Conservation (phyloP, 2,329 filamentous ascomycete species). For the Monilinia vaccinii-corymbosi region DNA sequence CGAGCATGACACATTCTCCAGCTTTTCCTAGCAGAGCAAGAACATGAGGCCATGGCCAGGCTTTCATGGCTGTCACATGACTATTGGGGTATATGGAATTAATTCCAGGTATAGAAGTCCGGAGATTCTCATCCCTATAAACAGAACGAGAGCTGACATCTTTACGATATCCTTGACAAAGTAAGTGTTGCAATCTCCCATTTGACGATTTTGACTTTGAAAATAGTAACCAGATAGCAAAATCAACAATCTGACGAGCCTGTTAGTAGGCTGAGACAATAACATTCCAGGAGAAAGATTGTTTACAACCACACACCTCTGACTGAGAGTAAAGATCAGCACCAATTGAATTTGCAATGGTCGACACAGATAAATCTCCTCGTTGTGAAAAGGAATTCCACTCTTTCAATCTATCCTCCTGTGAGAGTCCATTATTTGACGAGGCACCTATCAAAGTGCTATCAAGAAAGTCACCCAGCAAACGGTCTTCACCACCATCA, state of each 20-base stretch:
- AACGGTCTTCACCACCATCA: neutral
- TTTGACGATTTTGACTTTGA: constrained; percentile 39
- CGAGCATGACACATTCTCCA: constrained; percentile 69
- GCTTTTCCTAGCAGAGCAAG: constrained; percentile 64
- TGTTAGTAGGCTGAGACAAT: constrained; percentile 3
- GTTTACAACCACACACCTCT: constrained; percentile 43
- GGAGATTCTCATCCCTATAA: constrained; percentile 23
- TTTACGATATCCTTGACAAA: constrained; percentile 75
- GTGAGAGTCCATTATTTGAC: constrained; percentile 10
- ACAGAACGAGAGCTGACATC: constrained; percentile 21
- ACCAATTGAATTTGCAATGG: constrained; percentile 37
- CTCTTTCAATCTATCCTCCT: constrained; percentile 41
- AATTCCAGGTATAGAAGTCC: constrained; percentile 54
- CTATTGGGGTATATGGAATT: constrained; percentile 57
- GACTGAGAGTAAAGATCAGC: constrained; percentile 46
- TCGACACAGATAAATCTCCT: constrained; percentile 47
- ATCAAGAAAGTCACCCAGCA: constrained; percentile 23
- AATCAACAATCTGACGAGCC: constrained; percentile 57
- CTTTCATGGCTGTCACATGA: constrained; percentile 60
- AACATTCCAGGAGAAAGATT: constrained; percentile 10
- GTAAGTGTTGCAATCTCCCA: constrained; percentile 58
- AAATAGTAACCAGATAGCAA: constrained; percentile 70
- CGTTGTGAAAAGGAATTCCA: constrained; percentile 56
- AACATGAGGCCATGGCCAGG: constrained; percentile 64
- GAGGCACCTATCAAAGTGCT: constrained; percentile 27